Evolutionary conservation across 345 rosid species (phyloP).

Genomic region (Pseudoturritis turrita): DNA sequence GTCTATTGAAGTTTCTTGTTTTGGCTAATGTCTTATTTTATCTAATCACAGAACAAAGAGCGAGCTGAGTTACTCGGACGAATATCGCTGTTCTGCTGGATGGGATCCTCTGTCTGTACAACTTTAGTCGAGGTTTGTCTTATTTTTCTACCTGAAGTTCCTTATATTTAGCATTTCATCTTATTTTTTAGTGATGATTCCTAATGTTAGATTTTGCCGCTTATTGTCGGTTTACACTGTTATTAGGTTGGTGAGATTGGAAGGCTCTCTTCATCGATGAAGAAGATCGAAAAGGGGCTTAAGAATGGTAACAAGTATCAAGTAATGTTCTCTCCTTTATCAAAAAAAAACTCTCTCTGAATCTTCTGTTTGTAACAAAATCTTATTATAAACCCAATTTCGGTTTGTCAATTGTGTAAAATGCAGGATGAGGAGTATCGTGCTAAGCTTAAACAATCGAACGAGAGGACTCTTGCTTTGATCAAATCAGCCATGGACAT

Average conservation of each 20-base stretch:
- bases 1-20: not conserved
- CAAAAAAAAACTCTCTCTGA: not conserved
- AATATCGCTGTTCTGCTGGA: slow-evolving; percentile 96
- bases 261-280: slow-evolving; percentile 81
- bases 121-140: slow-evolving; percentile 85
- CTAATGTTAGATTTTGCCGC: not conserved
- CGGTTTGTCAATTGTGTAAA: not conserved
- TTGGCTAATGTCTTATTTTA: not conserved
- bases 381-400: not conserved
- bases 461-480: slow-evolving; percentile 81
- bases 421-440: slow-evolving; percentile 73
- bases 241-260: slow-evolving; percentile 83
- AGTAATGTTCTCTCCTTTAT: slow-evolving; percentile 33
- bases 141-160: not conserved
- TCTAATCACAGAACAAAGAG: slow-evolving; percentile 69
- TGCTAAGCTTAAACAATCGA: slow-evolving; percentile 65
- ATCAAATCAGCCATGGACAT: slow-evolving; percentile 85
- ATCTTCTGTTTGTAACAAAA: not conserved
- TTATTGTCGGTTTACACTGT: not conserved
- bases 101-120: slow-evolving; percentile 87
- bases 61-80: slow-evolving; percentile 74
- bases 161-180: no score
- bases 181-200: not conserved
- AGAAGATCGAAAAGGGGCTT: slow-evolving; percentile 72
- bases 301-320: slow-evolving; percentile 65